Conservation (phyloP, 192 early-diverging fungal species). For the Entomortierella chlamydospora region DNA sequence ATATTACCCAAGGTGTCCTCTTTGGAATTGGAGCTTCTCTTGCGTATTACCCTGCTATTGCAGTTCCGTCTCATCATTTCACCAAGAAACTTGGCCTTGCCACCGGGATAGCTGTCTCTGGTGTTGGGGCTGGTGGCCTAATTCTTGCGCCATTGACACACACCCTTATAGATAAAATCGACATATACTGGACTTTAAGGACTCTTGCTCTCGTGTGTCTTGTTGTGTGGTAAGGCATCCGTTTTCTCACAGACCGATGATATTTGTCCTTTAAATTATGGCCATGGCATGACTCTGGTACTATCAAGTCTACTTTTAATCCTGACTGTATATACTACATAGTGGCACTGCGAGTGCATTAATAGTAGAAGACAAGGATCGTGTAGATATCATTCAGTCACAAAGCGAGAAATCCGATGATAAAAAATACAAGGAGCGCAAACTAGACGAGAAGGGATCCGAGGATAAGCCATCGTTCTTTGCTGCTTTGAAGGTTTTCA, state of each 20-base stretch:
- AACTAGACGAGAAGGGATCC: too few species aligned
- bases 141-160: background rate
- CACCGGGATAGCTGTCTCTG: conserved; percentile 13
- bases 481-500: conserved; percentile 34
- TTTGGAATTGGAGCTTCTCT: conserved; percentile 7
- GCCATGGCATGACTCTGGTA: too few species aligned
- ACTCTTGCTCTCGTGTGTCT: background rate
- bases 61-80: background rate
- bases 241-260: too few species aligned
- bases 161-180: background rate
- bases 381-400: background rate
- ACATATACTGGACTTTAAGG: background rate
- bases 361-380: conserved; percentile 39
- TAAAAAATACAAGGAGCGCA: too few species aligned
- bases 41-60: background rate
- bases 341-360: conserved; percentile 49
- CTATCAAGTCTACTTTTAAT: too few species aligned
- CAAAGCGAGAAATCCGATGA: too few species aligned
- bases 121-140: conserved; percentile 13
- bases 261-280: background rate
- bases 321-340: too few species aligned
- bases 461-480: conserved; percentile 17
- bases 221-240: conserved; percentile 32
- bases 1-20: conserved; percentile 15
- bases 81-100: conserved; percentile 11